phyloP scores from a whole-genome alignment of 257 asterid species.

The Fraxinus anomala region DNA sequence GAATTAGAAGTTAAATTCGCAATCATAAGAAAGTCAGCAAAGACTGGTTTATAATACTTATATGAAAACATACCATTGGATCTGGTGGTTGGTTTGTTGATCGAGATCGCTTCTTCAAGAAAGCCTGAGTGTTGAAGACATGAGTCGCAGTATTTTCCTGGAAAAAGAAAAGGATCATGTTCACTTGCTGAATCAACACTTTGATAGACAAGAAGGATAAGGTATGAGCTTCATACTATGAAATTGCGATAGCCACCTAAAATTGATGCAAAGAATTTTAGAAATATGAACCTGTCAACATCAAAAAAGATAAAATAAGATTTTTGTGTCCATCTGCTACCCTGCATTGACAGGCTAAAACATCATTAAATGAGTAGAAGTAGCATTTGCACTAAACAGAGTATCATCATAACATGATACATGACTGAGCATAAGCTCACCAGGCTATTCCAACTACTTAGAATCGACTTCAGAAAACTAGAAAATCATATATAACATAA shows the following conservation, averaged over 20 bases:
- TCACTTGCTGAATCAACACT: constrained; percentile 27
- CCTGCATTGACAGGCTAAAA: constrained; percentile 17
- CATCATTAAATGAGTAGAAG: constrained; percentile 10
- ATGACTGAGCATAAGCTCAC: constrained; percentile 12
- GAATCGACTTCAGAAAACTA: neutral
- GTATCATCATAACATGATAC: constrained; percentile 12
- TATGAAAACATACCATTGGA: constrained; percentile 65
- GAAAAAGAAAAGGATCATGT: constrained; percentile 13
- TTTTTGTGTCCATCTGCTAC: constrained; percentile 25
- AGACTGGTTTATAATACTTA: constrained; percentile 7
- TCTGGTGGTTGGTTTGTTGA: constrained; percentile 90
- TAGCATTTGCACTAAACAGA: neutral
- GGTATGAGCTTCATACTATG: constrained; percentile 64
- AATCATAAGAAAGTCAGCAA: constrained; percentile 17
- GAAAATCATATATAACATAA: neutral
- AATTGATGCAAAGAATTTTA: constrained; percentile 85
- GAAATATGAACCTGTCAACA: constrained; percentile 79
- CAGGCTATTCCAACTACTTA: neutral
- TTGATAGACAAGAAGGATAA: constrained; percentile 26
- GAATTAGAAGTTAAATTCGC: constrained; percentile 10
- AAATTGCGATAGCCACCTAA: constrained; percentile 98
- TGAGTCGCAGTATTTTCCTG: constrained; percentile 88
- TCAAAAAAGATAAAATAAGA: constrained; percentile 29
- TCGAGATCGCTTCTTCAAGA: constrained; percentile 90
- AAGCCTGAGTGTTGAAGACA: constrained; percentile 89